phyloP scores from a whole-genome alignment of 148 eudicot species.

The Fagopyrum homotropicum region DNA sequence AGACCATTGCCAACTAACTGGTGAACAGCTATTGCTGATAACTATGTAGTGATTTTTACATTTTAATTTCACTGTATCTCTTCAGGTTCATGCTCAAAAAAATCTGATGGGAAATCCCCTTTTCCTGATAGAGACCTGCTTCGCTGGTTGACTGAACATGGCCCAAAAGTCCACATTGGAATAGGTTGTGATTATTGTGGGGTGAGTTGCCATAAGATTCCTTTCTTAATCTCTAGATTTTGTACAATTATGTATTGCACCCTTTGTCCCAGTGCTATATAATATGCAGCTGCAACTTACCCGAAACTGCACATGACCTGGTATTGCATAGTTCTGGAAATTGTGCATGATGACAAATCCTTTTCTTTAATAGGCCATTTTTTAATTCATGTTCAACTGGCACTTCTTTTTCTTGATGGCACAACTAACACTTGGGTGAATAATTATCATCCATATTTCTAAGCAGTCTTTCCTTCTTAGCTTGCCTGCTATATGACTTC shows the following conservation, averaged over 20 bases:
- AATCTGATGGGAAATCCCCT: constrained; percentile 21
- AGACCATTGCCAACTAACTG: neutral
- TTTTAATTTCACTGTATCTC: neutral
- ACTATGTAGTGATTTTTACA: neutral
- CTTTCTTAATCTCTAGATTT: neutral
- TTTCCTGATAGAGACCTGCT: constrained; percentile 24
- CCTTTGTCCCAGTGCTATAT: neutral
- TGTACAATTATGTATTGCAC: neutral
- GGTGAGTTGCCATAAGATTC: constrained; percentile 28
- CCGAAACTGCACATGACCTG: neutral
- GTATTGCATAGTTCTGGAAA: too few species aligned
- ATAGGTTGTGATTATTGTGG: constrained; percentile 81
- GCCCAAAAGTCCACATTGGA: constrained; percentile 38
- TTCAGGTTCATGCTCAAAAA: constrained; percentile 31
- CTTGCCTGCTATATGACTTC: neutral
- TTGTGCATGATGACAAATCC: too few species aligned
- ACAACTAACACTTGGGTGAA: neutral
- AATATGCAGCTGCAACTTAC: neutral
- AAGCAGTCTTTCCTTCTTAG: neutral
- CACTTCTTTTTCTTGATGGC: too few species aligned
- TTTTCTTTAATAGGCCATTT: neutral
- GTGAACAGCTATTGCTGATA: neutral
- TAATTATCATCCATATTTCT: neutral
- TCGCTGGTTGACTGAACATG: constrained; percentile 34
- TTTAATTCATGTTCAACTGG: neutral